Base-by-base conservation (phyloP, 78 protist genomes). In the Protostelium mycophagum region DNA sequence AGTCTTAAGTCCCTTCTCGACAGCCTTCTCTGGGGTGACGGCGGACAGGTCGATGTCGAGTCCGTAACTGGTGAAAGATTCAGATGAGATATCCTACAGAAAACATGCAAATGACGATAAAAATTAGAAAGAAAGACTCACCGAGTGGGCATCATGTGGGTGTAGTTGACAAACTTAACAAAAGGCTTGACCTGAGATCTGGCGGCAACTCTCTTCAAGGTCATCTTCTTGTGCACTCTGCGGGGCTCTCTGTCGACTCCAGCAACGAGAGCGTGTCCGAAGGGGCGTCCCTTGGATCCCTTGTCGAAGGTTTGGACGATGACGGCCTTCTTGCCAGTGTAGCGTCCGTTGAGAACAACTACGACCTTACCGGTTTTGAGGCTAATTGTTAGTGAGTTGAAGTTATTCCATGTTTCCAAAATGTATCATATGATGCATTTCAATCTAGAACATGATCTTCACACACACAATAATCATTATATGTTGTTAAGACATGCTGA, bases 121-220 rank as follows among this genome's bases (percentile, higher is more conserved):
- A 0, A 0, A 37, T 25, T 28, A 35, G 85, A n/a, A 0, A 0
- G 1, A n/a, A 34, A 36, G 34, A 90, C 88, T 87, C 88, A 98
- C 90, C 99, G 93, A 28, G 99, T 98, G 89, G 99, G 99, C 98
- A 99, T 94, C 91, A 99, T 34, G 97, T 99, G 99, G 93, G 90
- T 95, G 98, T 93, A 95, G 99, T 99, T 99, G 93, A 96, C 89
- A 73, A 95, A 89, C 95, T 98, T 98, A 90, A 98, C 90, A 98
- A 98, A 98, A 63, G 99, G 98, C 88, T 92, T 92, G 93, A 98
- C 91, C 84, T 88, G 34, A 51, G 98, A 94, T 85, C 99, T 91
- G 93, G 92, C 90, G 38, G 96, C 87, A 36, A 97, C 87, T 38
- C 83, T 35, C 94, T 97, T 96, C 95, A 95, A 83, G 89, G 86